Base-by-base conservation (phyloP, 306 rosid genomes). In the Glycine soja region DNA sequence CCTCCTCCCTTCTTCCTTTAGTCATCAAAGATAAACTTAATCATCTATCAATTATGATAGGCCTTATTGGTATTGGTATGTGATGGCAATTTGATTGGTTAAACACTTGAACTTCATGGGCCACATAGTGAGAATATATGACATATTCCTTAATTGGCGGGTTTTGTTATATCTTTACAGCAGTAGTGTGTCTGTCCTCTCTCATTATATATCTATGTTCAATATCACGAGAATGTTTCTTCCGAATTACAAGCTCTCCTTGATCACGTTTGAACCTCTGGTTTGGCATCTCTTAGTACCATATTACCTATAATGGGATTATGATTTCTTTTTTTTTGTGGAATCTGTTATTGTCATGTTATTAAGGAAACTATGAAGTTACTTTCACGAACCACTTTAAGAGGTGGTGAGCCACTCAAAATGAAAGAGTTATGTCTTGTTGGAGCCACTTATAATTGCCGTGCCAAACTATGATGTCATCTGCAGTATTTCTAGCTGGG, bases 141-240 rank as follows among this genome's bases (percentile, higher is more conserved):
- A 58, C 46, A 57, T 61, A 72, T 80, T 80, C 73, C 78, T 36
- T 48, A 61, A 36, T 18, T 48, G 72, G 34, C 42, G 78, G 72
- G 19, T 62, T 45, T 19, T 51, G 15, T 24, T 58, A 61, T 3
- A 59, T 71, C 83, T 80, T 73, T 43, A 74, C 79, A 56, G 43
- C 58, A 52, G 8, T 10, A 40, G 58, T 18, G 58, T 67, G 42
- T 42, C 14, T 53, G 11, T 53, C 2, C 12, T 68, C 3, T 65
- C 38, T 75, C 70, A 30, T 7, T 65, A 40, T 64, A 38, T 64
- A 13, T 64, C 30, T 16, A n/a, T 67, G 72, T 67, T 67, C 52
- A 42, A 67, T 67, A 42, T 67, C 51, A 42, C 48, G 72, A 67
- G 14, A 16, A 67, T 67, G 72, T 67, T 67, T 67, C n/a, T 67